Evolutionary conservation across 176 grass and related monocot genomes (phyloP), one percentile per base, ranked within the genome.

Genomic region (Triticum aestivum): DNA sequence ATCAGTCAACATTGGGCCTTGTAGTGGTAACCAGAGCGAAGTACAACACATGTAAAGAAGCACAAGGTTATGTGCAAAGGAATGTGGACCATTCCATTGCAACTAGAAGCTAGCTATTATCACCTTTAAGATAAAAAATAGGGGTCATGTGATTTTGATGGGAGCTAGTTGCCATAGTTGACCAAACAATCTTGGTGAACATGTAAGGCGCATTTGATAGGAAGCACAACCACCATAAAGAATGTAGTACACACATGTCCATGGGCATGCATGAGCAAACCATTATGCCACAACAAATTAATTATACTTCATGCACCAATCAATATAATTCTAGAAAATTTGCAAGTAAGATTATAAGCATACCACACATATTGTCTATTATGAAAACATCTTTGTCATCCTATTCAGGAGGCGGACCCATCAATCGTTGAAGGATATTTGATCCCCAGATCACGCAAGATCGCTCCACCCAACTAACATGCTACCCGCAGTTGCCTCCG

Each of bases 391-490:
- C 4, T 52, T 17, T 17, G 49, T 6, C 4, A 1, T 26, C 26
- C 26, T 26, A 26, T 26, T 26, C 26, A 26, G 26, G 26, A 26
- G 26, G 26, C 26, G 26, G 26, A 26, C 26, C 26, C 26, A 26
- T 26, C 26, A 26, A 26, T 26, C 26, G 26, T 3, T 59, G 20
- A 59, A 20, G 18, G 20, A 21, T 21, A 2, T 21, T 3, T 17
- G 1, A 0, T 8, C 2, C 0, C 18, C 0, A 21, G 6, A 59
- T 59, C 18, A 59, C 7, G 0, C 5, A 0, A 21, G 56, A 59
- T 20, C 0, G 6, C 7, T 18, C 20, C 56, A 21, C 7, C 6
- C 7, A 21, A 59, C 54, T 21, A 21, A 59, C 17, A 0, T 59
- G 18, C 0, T 54, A 2, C 51, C 5, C 1, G 14, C 51, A 54